Evolutionary conservation across 2,329 filamentous ascomycete genomes (phyloP), one percentile per base, ranked within the genome.

Genomic region (Ceratocystis cacaofunesta): DNA sequence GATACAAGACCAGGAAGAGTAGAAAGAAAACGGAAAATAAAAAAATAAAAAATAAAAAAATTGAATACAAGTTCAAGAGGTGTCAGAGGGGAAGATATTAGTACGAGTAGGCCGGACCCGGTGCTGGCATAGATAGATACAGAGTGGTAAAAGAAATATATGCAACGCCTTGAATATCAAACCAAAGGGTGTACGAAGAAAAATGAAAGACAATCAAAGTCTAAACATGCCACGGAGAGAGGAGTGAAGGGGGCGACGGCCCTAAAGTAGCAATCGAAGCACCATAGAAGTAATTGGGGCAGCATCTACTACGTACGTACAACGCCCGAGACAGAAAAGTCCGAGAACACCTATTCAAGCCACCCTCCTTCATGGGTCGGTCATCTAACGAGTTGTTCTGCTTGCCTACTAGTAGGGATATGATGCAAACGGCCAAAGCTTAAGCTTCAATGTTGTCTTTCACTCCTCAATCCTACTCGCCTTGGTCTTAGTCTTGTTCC

Each of bases 381-480:
- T n/a, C n/a, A n/a, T 32, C 55, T 58, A 36, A 30, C 55, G 15
- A 58, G 12, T 36, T n/a, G 25, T 10, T 41, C 36, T 41, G 2
- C 55, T 36, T 58, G 30, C 17, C 55, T 58, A 32, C 55, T 58
- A 58, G 55, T 58, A 58, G 55, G 55, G 55, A 58, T 58, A 58
- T 58, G 10, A 58, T 58, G 28, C 10, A 58, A 58, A 36, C 28
- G 55, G 55, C 55, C 55, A 58, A 58, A 58, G 55, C 55, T 58
- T 58, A 58, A 58, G 55, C 55, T 58, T 58, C 55, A 58, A 58
- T 58, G 55, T 58, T 58, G 55, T 58, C 28, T 58, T 58, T 28
- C 22, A 58, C 55, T 36, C 28, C 36, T 8, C 25, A 58, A 58
- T 58, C 55, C 55, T 58, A 5, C 55, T 58, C 5, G 17, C 17